Base-by-base conservation (phyloP, 495 filamentous ascomycete species). In the Lasiosphaeria hispida region DNA sequence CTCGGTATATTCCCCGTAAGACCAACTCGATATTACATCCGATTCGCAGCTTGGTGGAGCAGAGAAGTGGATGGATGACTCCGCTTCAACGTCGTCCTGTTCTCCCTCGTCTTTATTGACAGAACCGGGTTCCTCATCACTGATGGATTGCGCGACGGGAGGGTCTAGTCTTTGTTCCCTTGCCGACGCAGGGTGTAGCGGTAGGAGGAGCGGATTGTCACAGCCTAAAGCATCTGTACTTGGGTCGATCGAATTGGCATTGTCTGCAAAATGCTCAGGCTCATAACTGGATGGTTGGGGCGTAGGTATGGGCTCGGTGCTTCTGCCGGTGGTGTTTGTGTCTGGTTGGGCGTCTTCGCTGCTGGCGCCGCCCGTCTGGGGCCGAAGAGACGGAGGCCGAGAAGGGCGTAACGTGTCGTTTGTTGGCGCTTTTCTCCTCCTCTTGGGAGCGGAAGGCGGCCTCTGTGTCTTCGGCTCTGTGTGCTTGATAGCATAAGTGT, bases 1-100 rank as follows among this genome's bases (percentile, higher is more conserved):
- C 11, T 56, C 53, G 6, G 47, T 57, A 9, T 37, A 51, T 4
- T 23, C 45, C 15, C 14, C 39, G 11, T 45, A 39, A 9, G 59
- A 57, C 6, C 11, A 52, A 3, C 30, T 19, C 11, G 58, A 60
- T 7, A n/a, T 30, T 10, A 10, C 33, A 14, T 51, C 58, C 10
- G 39, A 52, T 11, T 43, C 49, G 37, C 51, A 40, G 17, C 51
- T 40, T 1, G 51, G 51, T 0, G 38, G 10, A 5, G 4, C 18
- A 3, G 47, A 13, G 23, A 7, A 33, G n/a, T n/a, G 33, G 19
- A 10, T 44, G 18, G 18, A 33, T 33, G 39, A 53, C 7, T 33
- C 37, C 34, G 13, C 34, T 17, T 17, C 48, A 17, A 15, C 38
- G 1, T 54, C 37, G 38, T 23, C 23, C 1, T 23, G 43, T 10